Evolutionary conservation across 78 protist species (phyloP), one percentile per base, ranked within the genome.

Genomic region (Trichosphaerium sp.): DNA sequence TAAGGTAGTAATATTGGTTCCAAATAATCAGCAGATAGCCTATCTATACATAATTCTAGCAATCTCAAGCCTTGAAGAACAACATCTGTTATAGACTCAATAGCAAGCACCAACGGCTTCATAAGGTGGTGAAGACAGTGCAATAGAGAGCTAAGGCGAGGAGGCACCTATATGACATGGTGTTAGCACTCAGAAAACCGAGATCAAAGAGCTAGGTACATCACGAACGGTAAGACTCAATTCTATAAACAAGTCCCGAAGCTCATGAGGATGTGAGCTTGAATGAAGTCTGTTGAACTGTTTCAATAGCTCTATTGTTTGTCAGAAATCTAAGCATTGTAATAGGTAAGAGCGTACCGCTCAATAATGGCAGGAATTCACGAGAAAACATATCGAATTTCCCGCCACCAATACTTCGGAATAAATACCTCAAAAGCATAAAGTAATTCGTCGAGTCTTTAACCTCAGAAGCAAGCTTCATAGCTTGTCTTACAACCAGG

Each of bases 201-300:
- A n/a, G n/a, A n/a, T n/a, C n/a, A n/a, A n/a, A n/a, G n/a, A n/a
- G n/a, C n/a, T n/a, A n/a, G n/a, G n/a, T n/a, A n/a, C n/a, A n/a
- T n/a, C n/a, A n/a, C n/a, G 83, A 8, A 93, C 71, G 0, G 92
- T 83, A 28, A 93, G 76, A 38, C 93, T 69, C 26, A 93, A 75
- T 81, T 93, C 97, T 14, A 90, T 72, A 2, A 77, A 71, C 40
- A 88, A 54, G 14, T 90, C 85, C 7, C 77, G 34, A 12, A 75
- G 32, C 18, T 6, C 52, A 12, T 8, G 54, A 15, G 59, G 23
- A 40, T 78, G 80, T 26, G 82, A 52, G 7, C 65, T 43, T 8
- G 29, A 1, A 32, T 37, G 70, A 6, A 83, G 51, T 32, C 70
- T 72, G 41, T 73, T 82, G 51, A 91, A 65, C 14, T 59, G 23